Percentiles rank a stretch among this genome's conserved stretches.
Conservation (phyloP, 768 basidiomycete genomes). For the Fomitopsis serialis region DNA sequence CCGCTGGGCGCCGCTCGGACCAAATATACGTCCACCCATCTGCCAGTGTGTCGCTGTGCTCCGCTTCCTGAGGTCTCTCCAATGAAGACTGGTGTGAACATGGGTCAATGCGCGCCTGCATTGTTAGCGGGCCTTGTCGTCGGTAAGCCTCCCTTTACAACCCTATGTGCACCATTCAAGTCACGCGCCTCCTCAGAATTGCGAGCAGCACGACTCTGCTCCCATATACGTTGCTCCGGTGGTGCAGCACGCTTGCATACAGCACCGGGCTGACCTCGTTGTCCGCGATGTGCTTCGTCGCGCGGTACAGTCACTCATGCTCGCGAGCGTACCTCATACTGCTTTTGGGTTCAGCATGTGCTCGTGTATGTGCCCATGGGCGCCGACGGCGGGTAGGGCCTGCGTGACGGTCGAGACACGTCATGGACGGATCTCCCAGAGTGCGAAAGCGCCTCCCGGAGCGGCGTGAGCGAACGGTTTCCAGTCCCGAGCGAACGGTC, state of each 20-base stretch:
- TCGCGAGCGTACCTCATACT: constrained; percentile 88
- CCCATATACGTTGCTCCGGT: constrained; percentile 95
- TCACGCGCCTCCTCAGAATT: constrained; percentile 89
- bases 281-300: constrained; percentile 85
- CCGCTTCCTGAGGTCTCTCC: too few relatives aligned
- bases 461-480: constrained; percentile 83
- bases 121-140: too few relatives aligned
- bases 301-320: constrained; percentile 92
- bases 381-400: constrained; percentile 37
- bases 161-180: too few relatives aligned
- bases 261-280: constrained; percentile 89
- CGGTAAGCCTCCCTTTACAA: too few relatives aligned
- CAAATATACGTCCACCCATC: too few relatives aligned
- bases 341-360: constrained; percentile 82
- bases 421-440: constrained; percentile 61
- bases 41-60: too few relatives aligned
- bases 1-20: too few relatives aligned
- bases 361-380: constrained; percentile 49
- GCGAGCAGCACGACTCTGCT: constrained; percentile 88
- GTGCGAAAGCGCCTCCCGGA: constrained; percentile 66
- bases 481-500: too few relatives aligned
- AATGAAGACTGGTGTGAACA: too few relatives aligned
- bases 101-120: too few relatives aligned
- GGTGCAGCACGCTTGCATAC: constrained; percentile 94
- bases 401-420: constrained; percentile 52